phyloP scores from a whole-genome alignment of 352 stramenopile species.

The Phytophthora citricola region DNA sequence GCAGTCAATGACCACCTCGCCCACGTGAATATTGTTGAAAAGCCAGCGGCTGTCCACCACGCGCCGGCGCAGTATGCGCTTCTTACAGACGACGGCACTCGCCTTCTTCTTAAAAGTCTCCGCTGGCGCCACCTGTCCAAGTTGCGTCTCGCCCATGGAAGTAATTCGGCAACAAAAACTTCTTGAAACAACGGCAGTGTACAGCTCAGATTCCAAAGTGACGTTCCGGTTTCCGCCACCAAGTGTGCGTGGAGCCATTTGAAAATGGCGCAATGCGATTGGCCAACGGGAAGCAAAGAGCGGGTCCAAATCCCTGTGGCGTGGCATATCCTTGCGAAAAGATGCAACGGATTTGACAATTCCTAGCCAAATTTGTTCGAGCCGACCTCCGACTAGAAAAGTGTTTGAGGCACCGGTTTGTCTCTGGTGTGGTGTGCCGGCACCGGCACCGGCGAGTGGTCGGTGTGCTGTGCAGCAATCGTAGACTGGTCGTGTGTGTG shows the following conservation, averaged over 20 bases:
- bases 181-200: constrained; percentile 1
- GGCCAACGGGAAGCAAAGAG: constrained; percentile 6
- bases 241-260: neutral
- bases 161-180: neutral
- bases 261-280: constrained; percentile 14
- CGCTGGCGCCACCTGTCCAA: constrained; percentile 19
- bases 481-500: neutral
- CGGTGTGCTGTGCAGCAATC: no score
- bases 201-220: constrained; percentile 8
- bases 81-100: constrained; percentile 7
- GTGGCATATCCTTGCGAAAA: neutral
- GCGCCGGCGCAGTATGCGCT: constrained; percentile 22
- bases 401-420: neutral
- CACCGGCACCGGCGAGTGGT: no score
- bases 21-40: constrained; percentile 78
- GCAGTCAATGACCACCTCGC: constrained; percentile 68
- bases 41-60: constrained; percentile 67
- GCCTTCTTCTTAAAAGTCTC: neutral
- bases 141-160: constrained; percentile 21
- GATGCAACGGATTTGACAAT: constrained; percentile 6
- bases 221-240: neutral
- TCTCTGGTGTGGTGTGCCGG: neutral
- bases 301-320: constrained; percentile 10
- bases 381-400: constrained; percentile 14
- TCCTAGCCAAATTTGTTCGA: constrained; percentile 7